Base-by-base conservation (phyloP, 495 filamentous ascomycete genomes). In the Podospora appendiculata region DNA sequence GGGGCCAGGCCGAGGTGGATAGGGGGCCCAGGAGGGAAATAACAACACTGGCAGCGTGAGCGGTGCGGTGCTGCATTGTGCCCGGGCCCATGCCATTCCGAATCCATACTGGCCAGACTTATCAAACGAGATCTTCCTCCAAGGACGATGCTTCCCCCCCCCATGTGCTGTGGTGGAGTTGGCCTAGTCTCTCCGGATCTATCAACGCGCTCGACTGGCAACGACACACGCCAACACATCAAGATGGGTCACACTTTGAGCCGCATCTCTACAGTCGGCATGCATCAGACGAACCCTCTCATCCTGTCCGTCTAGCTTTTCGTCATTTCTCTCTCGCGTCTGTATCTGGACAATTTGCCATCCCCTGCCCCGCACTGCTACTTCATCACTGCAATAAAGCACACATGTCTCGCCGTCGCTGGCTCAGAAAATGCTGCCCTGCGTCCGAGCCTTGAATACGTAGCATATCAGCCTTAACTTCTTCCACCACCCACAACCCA, bases 201-300 rank as follows among this genome's bases (percentile, higher is more conserved):
- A 82, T 79, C 74, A 76, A 25, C 2, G 25, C 25, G 25, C 25
- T 25, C 25, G 25, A 88, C 85, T 93, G 89, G 90, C 77, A 80
- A 82, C 73, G 78, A 87, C 76, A 75, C 70, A 84, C 85, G 90
- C 90, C 90, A 96, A 77, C 90, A 82, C 90, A 96, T 90, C 89
- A 88, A 75, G 68, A 79, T 75, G 77, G 76, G 76, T 78, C 75
- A 70, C 75, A 76, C 76, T 73, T 76, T 69, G 72, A 81, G 78
- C 77, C 78, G 78, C 78, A 81, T 78, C 71, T 74, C 69, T 61
- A 60, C 63, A 57, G 57, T 65, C 54, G 57, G 70, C 75, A 67
- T 78, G 74, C 78, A 68, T 73, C 71, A 67, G 65, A 64, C 66
- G 70, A 76, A 70, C 70, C 65, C 64, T 71, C 66, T 62, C 63